These are phyloP conservation scores for Fusarium sororula DNA, from an alignment of 2,329 filamentous ascomycete species.

Conservation along the genomic window DNA sequence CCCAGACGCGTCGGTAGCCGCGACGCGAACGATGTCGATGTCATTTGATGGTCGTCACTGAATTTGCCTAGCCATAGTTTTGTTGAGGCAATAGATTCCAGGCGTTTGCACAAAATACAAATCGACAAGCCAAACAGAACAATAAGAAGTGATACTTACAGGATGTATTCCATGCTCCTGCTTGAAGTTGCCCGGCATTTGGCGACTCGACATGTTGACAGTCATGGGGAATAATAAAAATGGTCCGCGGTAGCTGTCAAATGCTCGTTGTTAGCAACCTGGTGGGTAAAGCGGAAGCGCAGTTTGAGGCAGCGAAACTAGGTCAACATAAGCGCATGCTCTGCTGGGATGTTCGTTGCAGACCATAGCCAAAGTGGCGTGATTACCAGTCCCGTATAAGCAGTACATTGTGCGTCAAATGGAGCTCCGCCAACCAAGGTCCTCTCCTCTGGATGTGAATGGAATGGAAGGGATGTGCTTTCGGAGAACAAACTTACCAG, in stretches of 20 bases:
- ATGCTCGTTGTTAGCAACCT: slow-evolving; percentile 31
- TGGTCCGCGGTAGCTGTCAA: slow-evolving; percentile 21
- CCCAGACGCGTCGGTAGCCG: slow-evolving; percentile 26
- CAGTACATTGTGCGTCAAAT: slow-evolving; percentile 29
- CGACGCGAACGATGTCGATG: slow-evolving; percentile 12
- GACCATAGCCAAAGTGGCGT: slow-evolving; percentile 32
- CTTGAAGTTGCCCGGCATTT: slow-evolving; percentile 44
- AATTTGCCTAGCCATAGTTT: neutral
- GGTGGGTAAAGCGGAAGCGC: slow-evolving; percentile 5
- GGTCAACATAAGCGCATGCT: neutral
- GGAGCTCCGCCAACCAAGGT: neutral
- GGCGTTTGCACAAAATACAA: neutral
- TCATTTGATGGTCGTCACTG: neutral
- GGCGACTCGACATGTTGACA: slow-evolving; percentile 44
- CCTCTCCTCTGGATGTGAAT: slow-evolving; percentile 18
- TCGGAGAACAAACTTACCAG: slow-evolving; percentile 30
- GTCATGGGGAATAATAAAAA: slow-evolving; percentile 33
- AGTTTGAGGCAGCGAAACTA: neutral
- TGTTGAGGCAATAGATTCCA: neutral
- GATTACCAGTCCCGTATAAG: slow-evolving; percentile 36
- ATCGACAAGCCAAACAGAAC: neutral
- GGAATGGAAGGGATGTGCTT: slow-evolving; percentile 27
- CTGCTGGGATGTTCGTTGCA: slow-evolving; percentile 38
- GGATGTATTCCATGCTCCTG: slow-evolving; percentile 42
- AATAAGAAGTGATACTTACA: slow-evolving; percentile 40